A percentile compares a stretch with the other conserved stretches of the same genome.
These are phyloP conservation scores for Xylaria flabelliformis DNA, from an alignment of 495 filamentous ascomycete genomes.

Conservation along the genomic window DNA sequence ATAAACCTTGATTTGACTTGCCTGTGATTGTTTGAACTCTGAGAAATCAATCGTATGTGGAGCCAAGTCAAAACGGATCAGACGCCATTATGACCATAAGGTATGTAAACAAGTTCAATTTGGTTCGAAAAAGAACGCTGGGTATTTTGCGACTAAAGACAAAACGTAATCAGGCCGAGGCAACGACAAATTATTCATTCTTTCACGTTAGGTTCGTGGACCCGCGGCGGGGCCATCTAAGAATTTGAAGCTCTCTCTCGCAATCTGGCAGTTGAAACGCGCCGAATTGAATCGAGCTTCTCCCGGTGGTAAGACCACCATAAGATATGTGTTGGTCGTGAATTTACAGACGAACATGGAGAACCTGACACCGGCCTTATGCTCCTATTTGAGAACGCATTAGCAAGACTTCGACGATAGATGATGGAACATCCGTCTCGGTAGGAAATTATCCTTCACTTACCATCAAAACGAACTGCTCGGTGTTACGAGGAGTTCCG, in stretches of 20 bases:
- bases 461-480: conserved; percentile 59
- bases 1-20: conserved; percentile 1
- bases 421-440: conserved; percentile 34
- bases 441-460: conserved; percentile 25
- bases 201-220: conserved; percentile 25
- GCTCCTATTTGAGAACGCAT: conserved; percentile 44
- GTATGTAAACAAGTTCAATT: neutral
- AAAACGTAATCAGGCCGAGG: conserved; percentile 4
- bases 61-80: neutral
- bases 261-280: conserved; percentile 85
- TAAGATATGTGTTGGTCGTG: conserved; percentile 95
- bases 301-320: conserved; percentile 85
- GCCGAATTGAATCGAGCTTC: conserved; percentile 89
- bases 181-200: neutral
- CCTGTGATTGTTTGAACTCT: neutral
- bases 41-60: neutral
- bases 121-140: conserved; percentile 6
- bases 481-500: conserved; percentile 60
- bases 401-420: conserved; percentile 25
- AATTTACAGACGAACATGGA: conserved; percentile 91
- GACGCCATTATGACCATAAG: neutral
- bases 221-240: conserved; percentile 49
- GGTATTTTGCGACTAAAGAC: conserved; percentile 22
- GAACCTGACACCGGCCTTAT: conserved; percentile 68
- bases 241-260: conserved; percentile 76